Evolutionary conservation across 768 basidiomycete genomes (phyloP).

Genomic region (Leccinum pellstonianum): DNA sequence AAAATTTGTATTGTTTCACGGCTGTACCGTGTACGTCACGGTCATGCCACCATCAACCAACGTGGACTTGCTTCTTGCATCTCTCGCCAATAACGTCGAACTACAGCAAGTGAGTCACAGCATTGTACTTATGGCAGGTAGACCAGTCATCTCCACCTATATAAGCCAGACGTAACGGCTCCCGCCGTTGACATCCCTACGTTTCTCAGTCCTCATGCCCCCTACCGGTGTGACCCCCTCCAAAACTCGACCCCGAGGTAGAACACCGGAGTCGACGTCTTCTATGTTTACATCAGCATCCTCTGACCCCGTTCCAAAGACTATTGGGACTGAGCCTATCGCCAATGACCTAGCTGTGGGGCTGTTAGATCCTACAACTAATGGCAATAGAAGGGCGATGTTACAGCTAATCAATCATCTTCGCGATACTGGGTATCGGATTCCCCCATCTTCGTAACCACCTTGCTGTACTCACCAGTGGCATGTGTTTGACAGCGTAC

Average conservation of each 20-base stretch:
- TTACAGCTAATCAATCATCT: slow-evolving; percentile 60
- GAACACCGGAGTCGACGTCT: not conserved
- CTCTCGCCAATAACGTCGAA: not conserved
- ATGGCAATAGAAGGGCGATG: slow-evolving; percentile 45
- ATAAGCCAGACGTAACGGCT: slow-evolving; percentile 5
- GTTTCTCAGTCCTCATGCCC: not conserved
- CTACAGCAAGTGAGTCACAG: slow-evolving; percentile 7
- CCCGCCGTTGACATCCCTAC: not conserved
- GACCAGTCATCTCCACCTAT: too few relatives aligned
- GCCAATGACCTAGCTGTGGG: slow-evolving; percentile 40
- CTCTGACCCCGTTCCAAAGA: not conserved
- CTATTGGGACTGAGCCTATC: not conserved
- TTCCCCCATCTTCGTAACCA: not conserved
- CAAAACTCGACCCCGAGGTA: not conserved
- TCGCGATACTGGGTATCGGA: slow-evolving; percentile 56
- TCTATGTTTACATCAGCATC: slow-evolving; percentile 2
- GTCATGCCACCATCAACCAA: not conserved
- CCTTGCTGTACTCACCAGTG: not conserved
- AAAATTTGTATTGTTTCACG: too few relatives aligned
- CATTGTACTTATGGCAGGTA: too few relatives aligned
- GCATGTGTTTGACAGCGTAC: slow-evolving; percentile 42
- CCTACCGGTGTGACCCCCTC: not conserved
- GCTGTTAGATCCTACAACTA: slow-evolving; percentile 47
- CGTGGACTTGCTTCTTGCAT: not conserved
- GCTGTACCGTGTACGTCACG: too few relatives aligned